Evolutionary conservation across 768 basidiomycete species (phyloP).

Genomic region (Cantharellus anzutake): DNA sequence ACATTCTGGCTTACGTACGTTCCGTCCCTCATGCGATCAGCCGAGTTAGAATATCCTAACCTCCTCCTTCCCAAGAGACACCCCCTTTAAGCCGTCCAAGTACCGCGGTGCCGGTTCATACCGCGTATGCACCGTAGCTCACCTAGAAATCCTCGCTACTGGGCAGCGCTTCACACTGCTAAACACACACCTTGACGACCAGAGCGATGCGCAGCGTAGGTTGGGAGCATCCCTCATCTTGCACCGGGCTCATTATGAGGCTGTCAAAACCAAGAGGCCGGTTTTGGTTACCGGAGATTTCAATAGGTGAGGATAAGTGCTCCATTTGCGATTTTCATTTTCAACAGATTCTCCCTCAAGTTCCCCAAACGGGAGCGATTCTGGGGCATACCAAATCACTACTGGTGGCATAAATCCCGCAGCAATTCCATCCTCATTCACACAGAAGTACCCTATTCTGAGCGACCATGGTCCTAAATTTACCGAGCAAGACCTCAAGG

Average conservation of each 20-base stretch:
- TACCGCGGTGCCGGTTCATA: conserved; percentile 33
- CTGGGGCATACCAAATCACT: conserved; percentile 32
- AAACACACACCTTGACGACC: conserved; percentile 37
- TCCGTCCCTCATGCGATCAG: neutral
- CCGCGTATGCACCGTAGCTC: conserved; percentile 30
- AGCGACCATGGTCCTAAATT: conserved; percentile 15
- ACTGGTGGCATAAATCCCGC: conserved; percentile 25
- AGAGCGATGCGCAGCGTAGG: conserved; percentile 31
- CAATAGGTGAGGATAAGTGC: conserved; percentile 21
- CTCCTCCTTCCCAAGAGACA: conserved; percentile 17
- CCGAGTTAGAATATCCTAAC: neutral
- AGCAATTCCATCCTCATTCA: conserved; percentile 25
- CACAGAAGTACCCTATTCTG: conserved; percentile 22
- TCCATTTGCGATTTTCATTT: neutral
- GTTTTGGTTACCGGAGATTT: conserved; percentile 37
- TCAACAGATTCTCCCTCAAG: neutral
- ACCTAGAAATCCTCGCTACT: conserved; percentile 16
- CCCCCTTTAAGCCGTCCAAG: conserved; percentile 28
- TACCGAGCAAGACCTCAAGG: conserved; percentile 28
- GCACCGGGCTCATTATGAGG: conserved; percentile 30
- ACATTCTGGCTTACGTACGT: conserved; percentile 39
- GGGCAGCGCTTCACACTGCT: conserved; percentile 21
- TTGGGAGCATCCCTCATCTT: conserved; percentile 34
- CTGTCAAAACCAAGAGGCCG: conserved; percentile 20
- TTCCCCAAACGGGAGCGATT: conserved; percentile 19